These are phyloP conservation scores for Aulographum hederae DNA, from an alignment of 2,329 filamentous ascomycete genomes.

Conservation along the genomic window DNA sequence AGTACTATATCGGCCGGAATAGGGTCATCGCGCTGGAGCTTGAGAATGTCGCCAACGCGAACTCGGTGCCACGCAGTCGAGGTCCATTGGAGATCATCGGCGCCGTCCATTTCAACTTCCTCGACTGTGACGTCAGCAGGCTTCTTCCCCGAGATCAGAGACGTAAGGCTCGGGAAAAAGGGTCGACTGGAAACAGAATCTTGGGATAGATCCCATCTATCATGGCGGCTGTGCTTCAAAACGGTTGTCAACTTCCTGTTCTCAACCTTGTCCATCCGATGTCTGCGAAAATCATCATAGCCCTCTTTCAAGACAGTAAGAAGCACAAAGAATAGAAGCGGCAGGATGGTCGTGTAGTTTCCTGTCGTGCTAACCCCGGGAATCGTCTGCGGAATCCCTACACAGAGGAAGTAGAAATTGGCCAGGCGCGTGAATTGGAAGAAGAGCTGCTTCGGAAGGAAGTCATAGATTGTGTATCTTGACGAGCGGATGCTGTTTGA, in stretches of 20 bases:
- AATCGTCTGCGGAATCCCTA: slow-evolving; percentile 1
- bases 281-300: slow-evolving; percentile 1
- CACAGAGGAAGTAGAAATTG: slow-evolving; percentile 1
- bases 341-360: slow-evolving; percentile 1
- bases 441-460: slow-evolving; percentile 1
- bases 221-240: not conserved
- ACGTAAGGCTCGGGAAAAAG: too few relatives aligned
- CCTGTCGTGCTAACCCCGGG: slow-evolving; percentile 1
- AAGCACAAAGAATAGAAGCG: slow-evolving; percentile 1
- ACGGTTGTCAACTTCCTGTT: not conserved
- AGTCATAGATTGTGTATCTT: not conserved
- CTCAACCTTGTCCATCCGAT: not conserved
- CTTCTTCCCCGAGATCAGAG: slow-evolving; percentile 1
- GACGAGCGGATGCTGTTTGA: not conserved
- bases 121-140: not conserved
- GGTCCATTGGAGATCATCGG: slow-evolving; percentile 4
- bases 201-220: too few relatives aligned
- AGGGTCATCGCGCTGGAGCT: not conserved
- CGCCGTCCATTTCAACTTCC: not conserved
- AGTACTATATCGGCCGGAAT: slow-evolving; percentile 1
- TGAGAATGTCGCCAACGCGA: not conserved
- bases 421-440: not conserved
- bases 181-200: too few relatives aligned
- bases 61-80: not conserved
- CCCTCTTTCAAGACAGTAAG: slow-evolving; percentile 1